Evolutionary conservation across 2,329 filamentous ascomycete species (phyloP).

Genomic region (Paraphaeosphaeria minitans): DNA sequence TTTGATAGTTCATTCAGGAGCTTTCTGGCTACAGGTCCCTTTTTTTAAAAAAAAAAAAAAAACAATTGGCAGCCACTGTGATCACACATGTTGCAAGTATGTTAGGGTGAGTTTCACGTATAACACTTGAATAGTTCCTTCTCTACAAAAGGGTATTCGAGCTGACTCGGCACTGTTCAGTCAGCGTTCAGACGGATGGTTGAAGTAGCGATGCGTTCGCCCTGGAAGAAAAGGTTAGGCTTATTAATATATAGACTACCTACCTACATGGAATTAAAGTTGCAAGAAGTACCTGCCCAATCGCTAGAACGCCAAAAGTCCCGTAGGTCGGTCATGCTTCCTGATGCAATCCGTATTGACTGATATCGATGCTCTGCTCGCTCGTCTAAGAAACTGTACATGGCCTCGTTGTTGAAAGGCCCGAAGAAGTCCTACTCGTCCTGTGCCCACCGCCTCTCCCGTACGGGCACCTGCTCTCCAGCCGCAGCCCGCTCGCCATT

Average conservation of each 20-base stretch:
- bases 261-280: background rate
- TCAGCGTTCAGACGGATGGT: no score
- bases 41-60: no score
- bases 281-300: background rate
- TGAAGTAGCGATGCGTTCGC: background rate
- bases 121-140: no score
- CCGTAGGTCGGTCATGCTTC: background rate
- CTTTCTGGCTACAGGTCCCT: no score
- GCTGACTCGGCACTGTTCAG: no score
- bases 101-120: no score
- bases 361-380: background rate
- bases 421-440: constrained; percentile 42
- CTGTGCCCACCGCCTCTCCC: constrained; percentile 81
- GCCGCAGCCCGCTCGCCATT: constrained; percentile 63
- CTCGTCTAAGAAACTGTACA: constrained; percentile 1
- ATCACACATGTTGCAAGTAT: no score
- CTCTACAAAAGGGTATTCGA: no score
- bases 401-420: background rate
- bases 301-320: constrained; percentile 3
- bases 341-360: background rate
- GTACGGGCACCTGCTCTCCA: constrained; percentile 68
- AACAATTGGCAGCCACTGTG: no score
- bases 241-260: constrained; percentile 1
- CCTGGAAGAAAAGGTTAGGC: background rate
- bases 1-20: no score